A percentile compares a stretch with the other conserved stretches of the same genome.
Evolutionary conservation across 805 yeast genomes (phyloP).

Genomic region (Cyberlindnera nakhonratchasimensis): DNA sequence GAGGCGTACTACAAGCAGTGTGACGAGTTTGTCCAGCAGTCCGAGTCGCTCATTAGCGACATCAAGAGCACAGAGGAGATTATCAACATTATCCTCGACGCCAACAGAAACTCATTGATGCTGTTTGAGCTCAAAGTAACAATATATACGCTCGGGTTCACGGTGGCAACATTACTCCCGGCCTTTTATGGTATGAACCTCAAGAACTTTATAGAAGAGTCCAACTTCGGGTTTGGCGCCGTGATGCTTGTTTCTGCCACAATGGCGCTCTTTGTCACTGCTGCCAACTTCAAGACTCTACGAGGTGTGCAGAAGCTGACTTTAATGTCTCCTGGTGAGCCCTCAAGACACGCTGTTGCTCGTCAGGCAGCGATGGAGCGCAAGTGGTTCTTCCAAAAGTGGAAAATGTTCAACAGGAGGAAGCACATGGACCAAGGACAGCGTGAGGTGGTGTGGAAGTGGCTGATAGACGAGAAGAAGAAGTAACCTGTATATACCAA

Average conservation of each 20-base stretch:
- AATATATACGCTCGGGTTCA: conserved; percentile 78
- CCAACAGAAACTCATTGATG: conserved; percentile 88
- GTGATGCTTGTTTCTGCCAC: conserved; percentile 51
- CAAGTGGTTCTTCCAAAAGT: conserved; percentile 10
- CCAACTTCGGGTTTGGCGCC: conserved; percentile 56
- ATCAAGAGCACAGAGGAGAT: conserved; percentile 90
- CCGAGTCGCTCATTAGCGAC: conserved; percentile 77
- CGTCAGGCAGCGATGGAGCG: neutral
- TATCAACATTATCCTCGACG: conserved; percentile 85
- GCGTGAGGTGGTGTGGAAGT: conserved; percentile 51
- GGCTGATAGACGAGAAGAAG: conserved; percentile 47
- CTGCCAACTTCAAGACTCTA: conserved; percentile 53
- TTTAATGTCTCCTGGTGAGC: conserved; percentile 40
- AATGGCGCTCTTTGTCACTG: conserved; percentile 52
- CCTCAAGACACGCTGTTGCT: conserved; percentile 1
- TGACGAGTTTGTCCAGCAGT: conserved; percentile 90
- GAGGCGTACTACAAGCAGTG: conserved; percentile 90
- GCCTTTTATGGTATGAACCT: conserved; percentile 90
- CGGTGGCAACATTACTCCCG: conserved; percentile 80
- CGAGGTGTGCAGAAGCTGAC: conserved; percentile 64
- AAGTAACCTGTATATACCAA: conserved; percentile 21
- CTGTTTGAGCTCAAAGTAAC: conserved; percentile 78
- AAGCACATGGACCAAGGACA: conserved; percentile 24
- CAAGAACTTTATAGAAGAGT: conserved; percentile 73
- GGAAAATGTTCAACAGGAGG: conserved; percentile 14